These are phyloP conservation scores for Acrocalymma vagum DNA, from an alignment of 2,329 filamentous ascomycete genomes.

Conservation along the genomic window DNA sequence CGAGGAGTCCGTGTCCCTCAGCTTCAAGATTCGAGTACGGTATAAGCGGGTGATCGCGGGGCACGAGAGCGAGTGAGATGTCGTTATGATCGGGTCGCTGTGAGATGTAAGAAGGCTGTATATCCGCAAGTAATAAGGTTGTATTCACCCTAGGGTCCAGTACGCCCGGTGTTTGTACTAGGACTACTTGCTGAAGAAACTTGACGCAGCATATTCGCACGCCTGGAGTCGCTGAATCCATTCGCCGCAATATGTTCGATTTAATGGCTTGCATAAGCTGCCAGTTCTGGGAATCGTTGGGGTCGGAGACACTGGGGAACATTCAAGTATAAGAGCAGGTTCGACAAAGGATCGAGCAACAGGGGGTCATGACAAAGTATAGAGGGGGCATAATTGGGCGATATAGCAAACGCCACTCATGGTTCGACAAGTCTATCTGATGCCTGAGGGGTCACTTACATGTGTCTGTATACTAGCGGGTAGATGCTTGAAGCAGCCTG, in stretches of 20 bases:
- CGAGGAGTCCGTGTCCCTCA: constrained; percentile 88
- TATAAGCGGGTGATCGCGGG: constrained; percentile 81
- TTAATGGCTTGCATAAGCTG: constrained; percentile 90
- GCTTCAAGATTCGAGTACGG: constrained; percentile 85
- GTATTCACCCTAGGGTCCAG: constrained; percentile 81
- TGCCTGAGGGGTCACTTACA: constrained; percentile 70
- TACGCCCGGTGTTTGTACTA: constrained; percentile 87
- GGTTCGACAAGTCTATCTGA: constrained; percentile 31
- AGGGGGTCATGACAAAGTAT: constrained; percentile 18
- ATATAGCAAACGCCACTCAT: constrained; percentile 22
- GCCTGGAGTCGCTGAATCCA: constrained; percentile 80
- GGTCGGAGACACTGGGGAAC: constrained; percentile 78
- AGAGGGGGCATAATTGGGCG: constrained; percentile 17
- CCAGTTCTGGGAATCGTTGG: constrained; percentile 83
- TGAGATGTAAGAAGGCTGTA: constrained; percentile 32
- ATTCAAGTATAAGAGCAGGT: constrained; percentile 43
- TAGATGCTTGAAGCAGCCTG: constrained; percentile 93
- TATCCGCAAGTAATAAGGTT: constrained; percentile 8
- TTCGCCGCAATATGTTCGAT: constrained; percentile 83
- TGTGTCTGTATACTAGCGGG: constrained; percentile 88
- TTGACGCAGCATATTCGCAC: constrained; percentile 96
- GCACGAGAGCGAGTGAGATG: constrained; percentile 85
- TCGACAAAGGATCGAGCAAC: constrained; percentile 25
- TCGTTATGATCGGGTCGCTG: constrained; percentile 80
- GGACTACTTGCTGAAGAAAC: constrained; percentile 91